Base-by-base conservation (phyloP, 1,284 basidiomycete species). In the Cutaneotrichosporon daszewskae region DNA sequence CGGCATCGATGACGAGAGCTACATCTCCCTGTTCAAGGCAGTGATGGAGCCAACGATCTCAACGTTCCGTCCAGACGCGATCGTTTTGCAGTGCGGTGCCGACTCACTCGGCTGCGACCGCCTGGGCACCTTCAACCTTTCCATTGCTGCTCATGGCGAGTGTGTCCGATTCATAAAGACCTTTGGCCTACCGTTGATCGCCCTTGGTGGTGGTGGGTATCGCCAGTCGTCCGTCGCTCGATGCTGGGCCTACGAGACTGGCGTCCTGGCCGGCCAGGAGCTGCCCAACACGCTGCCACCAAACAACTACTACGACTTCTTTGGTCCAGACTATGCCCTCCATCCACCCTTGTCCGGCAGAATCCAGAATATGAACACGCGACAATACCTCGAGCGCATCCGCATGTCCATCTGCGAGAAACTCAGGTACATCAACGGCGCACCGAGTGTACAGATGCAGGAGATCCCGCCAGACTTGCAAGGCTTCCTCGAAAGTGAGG, bases 211-310 rank as follows among this genome's bases (percentile, higher is more conserved):
- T 1, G 94, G 94, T 1, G 94, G 94, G 0, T 98, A 98, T 51
- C 59, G 69, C 20, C 66, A 68, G 43, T 87, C 88, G 64, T 95
- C 94, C 58, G 94, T 98, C 43, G 87, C 87, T 32, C 80, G 94
- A n/a, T 97, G 94, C 66, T 98, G 94, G 94, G 85, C 94, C 10
- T 96, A 97, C 74, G 94, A 98, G 71, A 98, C 95, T 0, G 84
- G 88, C 5, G 85, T 98, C 0, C 78, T 92, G n/a, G 83, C 92
- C 20, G 87, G 89, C 14, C 81, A 84, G 1, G 74, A 79, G 14
- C 79, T 98, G 12, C 83, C 90, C 0, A 85, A 94, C 68, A 82
- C 85, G 45, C 80, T 98, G 5, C 94, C 94, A 0, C 74, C 75
- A 10, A 97, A 91, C 7, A 82, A 87, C 1, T 99, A 95, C 71